These are phyloP conservation scores for Mycena vitilis DNA, from an alignment of 768 basidiomycete genomes.

Conservation along the genomic window DNA sequence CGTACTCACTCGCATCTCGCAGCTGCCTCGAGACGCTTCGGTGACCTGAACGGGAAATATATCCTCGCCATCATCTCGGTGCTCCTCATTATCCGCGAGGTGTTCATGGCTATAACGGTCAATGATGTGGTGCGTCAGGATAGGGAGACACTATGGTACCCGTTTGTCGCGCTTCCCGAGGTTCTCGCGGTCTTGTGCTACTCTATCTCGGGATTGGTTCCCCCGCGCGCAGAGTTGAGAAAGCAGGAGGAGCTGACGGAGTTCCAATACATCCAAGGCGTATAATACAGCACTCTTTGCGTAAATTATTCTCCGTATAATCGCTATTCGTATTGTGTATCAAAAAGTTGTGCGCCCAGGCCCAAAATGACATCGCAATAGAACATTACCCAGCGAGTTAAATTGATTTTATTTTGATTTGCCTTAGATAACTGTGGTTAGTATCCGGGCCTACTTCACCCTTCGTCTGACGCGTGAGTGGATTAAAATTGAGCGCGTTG, in stretches of 20 bases:
- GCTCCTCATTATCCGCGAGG: constrained; percentile 23
- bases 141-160: constrained; percentile 26
- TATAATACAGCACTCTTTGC: not conserved
- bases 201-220: constrained; percentile 22
- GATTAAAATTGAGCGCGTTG: too few relatives aligned
- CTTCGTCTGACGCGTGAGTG: too few relatives aligned
- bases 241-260: constrained; percentile 2
- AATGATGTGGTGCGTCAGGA: constrained; percentile 6
- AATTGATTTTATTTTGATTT: too few relatives aligned
- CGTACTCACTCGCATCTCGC: not conserved
- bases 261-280: not conserved
- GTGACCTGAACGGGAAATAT: constrained; percentile 19
- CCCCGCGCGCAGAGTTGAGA: constrained; percentile 16
- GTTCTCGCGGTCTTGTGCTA: constrained; percentile 26
- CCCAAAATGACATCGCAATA: too few relatives aligned
- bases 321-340: too few relatives aligned
- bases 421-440: too few relatives aligned
- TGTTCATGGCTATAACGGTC: constrained; percentile 19
- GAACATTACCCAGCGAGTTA: too few relatives aligned
- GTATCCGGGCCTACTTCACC: too few relatives aligned
- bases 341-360: too few relatives aligned
- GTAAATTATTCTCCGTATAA: not conserved
- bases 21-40: constrained; percentile 1
- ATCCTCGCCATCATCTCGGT: constrained; percentile 27
- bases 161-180: constrained; percentile 27